Evolutionary conservation across 2,329 filamentous ascomycete genomes (phyloP), one percentile per base, ranked within the genome.

Genomic region (Aspergillus sp.): DNA sequence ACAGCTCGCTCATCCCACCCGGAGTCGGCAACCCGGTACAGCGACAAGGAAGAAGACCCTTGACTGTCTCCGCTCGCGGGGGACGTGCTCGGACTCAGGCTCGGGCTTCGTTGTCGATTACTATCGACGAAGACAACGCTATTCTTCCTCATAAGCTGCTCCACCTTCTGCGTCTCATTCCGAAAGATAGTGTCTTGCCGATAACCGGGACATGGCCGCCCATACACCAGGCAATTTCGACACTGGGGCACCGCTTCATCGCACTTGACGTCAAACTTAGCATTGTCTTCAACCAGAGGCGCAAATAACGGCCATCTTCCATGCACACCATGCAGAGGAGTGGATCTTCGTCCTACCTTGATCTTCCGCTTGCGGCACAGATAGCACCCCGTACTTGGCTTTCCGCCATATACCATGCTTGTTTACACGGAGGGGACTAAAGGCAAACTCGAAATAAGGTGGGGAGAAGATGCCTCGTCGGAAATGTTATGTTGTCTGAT

Each of bases 321-420:
- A 31, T 26, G 49, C 18, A 51, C 4, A 10, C 4, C 22, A 31
- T 26, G 47, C 11, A 29, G 18, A 20, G 26, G 22, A 36, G 32
- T 57, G 46, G 54, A 50, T 16, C 45, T 55, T 55, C 50, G 57
- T 65, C 67, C 62, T 70, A 76, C 74, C 73, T 75, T 76, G 59
- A 77, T 74, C 63, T 76, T 77, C 57, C 74, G 69, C 56, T 71
- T 75, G 59, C 73, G 74, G 67, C 74, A 77, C 56, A 76, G 62
- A 66, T 74, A 67, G 69, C 74, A 77, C 65, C 74, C 74, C 42
- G 72, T 75, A 63, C 74, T 77, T 49, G 73, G 73, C 56, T 72
- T 76, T 12, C 74, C 74, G 49, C 71, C 72, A 69, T 78, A 78
- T 52, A 78, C 76, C 76, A 78, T 78, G 49, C 36, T 68, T 54